phyloP scores from a whole-genome alignment of 306 rosid genomes.

The Lathyrus sativus region DNA sequence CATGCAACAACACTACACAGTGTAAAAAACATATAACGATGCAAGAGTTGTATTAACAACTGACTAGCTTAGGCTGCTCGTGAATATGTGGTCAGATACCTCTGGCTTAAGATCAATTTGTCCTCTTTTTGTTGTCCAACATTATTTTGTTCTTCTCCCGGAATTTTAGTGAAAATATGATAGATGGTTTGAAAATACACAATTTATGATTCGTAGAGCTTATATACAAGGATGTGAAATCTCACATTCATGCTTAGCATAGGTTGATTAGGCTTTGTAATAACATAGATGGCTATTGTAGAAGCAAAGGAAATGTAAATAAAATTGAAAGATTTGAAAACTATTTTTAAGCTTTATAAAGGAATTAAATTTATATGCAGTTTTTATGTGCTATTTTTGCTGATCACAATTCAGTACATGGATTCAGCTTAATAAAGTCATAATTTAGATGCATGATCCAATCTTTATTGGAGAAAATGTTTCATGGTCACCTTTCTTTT shows the following conservation, averaged over 20 bases:
- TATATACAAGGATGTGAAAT: background rate
- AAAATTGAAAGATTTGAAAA: background rate
- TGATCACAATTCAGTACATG: background rate
- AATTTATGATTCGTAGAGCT: background rate
- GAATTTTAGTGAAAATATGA: conserved; percentile 8
- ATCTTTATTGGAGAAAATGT: too few relatives aligned
- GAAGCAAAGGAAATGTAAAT: background rate
- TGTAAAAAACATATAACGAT: conserved; percentile 29
- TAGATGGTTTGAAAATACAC: background rate
- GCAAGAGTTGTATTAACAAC: conserved; percentile 20
- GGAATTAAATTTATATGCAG: background rate
- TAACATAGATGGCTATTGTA: conserved; percentile 6
- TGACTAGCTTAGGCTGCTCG: background rate
- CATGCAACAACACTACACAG: conserved; percentile 50
- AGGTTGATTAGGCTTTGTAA: conserved; percentile 13
- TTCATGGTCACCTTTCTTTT: too few relatives aligned
- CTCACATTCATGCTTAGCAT: background rate
- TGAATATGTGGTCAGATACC: conserved; percentile 26
- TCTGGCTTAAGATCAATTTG: background rate
- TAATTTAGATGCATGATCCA: too few relatives aligned
- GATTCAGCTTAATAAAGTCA: background rate
- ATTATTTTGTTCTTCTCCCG: background rate
- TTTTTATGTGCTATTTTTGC: background rate
- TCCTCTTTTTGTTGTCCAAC: background rate
- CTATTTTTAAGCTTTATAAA: background rate